phyloP scores from a whole-genome alignment of 305 asterid genomes.

The Petunia hybrid region DNA sequence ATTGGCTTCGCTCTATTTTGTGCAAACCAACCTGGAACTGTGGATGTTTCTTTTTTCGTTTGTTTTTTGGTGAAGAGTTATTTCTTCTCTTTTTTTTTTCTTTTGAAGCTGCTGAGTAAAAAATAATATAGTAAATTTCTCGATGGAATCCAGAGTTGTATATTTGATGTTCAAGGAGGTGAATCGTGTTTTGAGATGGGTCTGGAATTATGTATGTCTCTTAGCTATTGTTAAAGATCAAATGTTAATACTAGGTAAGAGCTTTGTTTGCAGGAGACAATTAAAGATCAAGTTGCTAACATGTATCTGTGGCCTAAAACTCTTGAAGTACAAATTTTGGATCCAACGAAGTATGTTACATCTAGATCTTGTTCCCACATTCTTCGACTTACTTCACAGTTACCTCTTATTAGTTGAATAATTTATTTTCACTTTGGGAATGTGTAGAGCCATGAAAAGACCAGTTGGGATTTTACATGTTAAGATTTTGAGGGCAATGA shows the following conservation, averaged over 20 bases:
- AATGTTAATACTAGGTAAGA: background rate
- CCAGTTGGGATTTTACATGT: conserved; percentile 82
- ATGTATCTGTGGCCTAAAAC: conserved; percentile 98
- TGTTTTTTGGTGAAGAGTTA: background rate
- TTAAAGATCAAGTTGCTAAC: conserved; percentile 87
- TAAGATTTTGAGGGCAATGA: conserved; percentile 67
- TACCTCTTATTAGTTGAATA: background rate
- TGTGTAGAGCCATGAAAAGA: conserved; percentile 80
- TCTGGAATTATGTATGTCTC: background rate
- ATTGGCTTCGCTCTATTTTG: background rate
- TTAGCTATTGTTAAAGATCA: background rate
- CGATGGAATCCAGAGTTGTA: background rate
- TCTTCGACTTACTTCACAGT: background rate
- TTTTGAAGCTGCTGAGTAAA: background rate
- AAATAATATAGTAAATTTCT: background rate
- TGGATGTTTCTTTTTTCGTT: background rate
- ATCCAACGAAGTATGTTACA: conserved; percentile 78
- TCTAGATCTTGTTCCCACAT: background rate
- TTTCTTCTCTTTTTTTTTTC: background rate
- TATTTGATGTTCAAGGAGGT: background rate
- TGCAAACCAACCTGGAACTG: background rate
- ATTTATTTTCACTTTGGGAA: background rate
- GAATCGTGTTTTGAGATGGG: background rate
- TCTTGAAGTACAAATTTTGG: conserved; percentile 86
- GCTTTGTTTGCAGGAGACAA: conserved; percentile 61